Percentiles rank a stretch among this genome's conserved stretches.
Evolutionary conservation across 805 yeast genomes (phyloP).

Genomic region (Metschnikowia cubensis): DNA sequence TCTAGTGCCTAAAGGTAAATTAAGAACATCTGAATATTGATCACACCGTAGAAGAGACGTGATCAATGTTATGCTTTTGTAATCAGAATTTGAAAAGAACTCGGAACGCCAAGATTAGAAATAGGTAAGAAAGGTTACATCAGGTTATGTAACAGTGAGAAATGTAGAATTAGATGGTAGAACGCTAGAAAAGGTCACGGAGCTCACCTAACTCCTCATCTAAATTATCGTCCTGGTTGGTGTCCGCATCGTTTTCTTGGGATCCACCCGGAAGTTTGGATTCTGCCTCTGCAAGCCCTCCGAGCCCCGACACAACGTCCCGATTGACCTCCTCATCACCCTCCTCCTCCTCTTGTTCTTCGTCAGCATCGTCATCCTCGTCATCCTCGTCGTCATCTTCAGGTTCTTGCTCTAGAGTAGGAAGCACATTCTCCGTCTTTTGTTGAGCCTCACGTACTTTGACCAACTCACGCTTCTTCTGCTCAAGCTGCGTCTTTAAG

Average conservation of each 20-base stretch:
- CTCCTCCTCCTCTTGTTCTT: slow-evolving; percentile 8
- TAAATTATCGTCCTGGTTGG: slow-evolving; percentile 20
- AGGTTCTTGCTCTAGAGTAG: not conserved
- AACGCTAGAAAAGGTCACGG: slow-evolving; percentile 17
- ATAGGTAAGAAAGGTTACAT: no score
- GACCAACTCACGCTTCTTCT: slow-evolving; percentile 41
- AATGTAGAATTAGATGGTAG: not conserved
- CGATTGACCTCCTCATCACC: slow-evolving; percentile 5
- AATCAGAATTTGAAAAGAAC: no score
- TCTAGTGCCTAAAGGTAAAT: not conserved
- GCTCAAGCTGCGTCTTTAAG: slow-evolving; percentile 75
- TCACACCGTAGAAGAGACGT: not conserved
- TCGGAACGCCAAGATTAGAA: no score
- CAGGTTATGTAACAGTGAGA: no score
- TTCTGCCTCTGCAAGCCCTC: slow-evolving; percentile 15
- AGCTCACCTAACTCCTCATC: slow-evolving; percentile 39
- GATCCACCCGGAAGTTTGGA: not conserved
- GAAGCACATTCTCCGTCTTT: slow-evolving; percentile 8
- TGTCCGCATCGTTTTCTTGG: slow-evolving; percentile 27
- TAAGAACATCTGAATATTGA: not conserved
- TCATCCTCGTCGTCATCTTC: slow-evolving; percentile 10
- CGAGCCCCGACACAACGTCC: slow-evolving; percentile 4
- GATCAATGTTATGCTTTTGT: no score
- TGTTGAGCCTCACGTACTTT: slow-evolving; percentile 17
- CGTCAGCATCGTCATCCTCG: slow-evolving; percentile 10